Percentiles rank a stretch among this genome's conserved stretches.
phyloP scores from a whole-genome alignment of 805 yeast species.

The Candida incommunis region DNA sequence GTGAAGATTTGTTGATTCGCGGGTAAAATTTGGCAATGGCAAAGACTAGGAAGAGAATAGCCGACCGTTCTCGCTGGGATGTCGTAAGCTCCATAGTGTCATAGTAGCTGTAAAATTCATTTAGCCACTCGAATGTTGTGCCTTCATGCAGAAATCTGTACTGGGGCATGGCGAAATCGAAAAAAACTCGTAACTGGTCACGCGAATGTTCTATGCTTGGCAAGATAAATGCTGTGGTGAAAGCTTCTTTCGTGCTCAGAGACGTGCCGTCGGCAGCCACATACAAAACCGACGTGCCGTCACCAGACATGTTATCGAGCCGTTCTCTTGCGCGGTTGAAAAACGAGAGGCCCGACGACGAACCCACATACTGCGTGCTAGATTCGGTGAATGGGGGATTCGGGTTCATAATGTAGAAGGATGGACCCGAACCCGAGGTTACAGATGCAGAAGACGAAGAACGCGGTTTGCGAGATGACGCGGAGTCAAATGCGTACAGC shows the following conservation, averaged over 20 bases:
- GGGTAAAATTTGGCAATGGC: conserved; percentile 8
- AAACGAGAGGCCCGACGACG: not conserved
- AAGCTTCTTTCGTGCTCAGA: not conserved
- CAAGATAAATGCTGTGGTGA: conserved; percentile 4
- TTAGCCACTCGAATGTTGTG: conserved; percentile 6
- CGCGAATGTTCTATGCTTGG: conserved; percentile 6
- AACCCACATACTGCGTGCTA: not conserved
- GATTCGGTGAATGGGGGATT: not conserved
- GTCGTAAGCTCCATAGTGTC: conserved; percentile 3
- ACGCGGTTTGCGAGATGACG: too few species aligned
- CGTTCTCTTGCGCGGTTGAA: conserved; percentile 1
- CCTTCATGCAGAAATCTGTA: conserved; percentile 9
- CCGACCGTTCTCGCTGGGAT: conserved; percentile 6
- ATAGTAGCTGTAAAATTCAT: conserved; percentile 7
- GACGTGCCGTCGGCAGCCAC: not conserved
- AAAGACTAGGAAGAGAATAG: conserved; percentile 5
- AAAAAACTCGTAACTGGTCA: conserved; percentile 5
- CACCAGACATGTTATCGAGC: not conserved
- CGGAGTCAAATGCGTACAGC: too few species aligned
- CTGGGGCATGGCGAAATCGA: conserved; percentile 9
- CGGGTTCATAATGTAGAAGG: conserved; percentile 1
- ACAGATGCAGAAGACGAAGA: too few species aligned
- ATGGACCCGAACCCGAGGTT: too few species aligned
- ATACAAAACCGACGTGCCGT: not conserved
- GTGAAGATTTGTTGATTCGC: not conserved